Evolutionary conservation across 805 yeast species (phyloP), one percentile per base, ranked within the genome.

Genomic region (Teunomyces kruisii): DNA sequence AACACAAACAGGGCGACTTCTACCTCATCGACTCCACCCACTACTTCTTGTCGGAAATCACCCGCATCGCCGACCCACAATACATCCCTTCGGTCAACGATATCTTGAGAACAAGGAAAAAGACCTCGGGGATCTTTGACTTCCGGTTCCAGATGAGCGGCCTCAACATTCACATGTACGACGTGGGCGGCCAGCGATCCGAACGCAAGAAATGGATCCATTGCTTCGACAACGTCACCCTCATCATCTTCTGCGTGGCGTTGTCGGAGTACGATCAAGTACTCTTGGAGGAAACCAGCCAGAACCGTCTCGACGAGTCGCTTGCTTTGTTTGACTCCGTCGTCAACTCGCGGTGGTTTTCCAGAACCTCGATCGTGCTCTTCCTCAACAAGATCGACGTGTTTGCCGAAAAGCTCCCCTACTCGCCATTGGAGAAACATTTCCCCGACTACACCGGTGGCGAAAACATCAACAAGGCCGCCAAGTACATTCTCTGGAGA

Each of bases 201-300:
- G 99, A 94, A 70, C 82, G 99, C 43, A 88, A 87, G 59, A 92
- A 94, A 65, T 94, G 99, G 99, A 90, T 94, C 50, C 95, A 94
- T 66, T 88, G 96, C 60, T 94, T 94, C 57, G 96, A 90, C 64
- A 89, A 90, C 55, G 97, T 91, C 28, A 86, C 96, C 0, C 74
- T 87, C 39, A 85, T 91, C 41, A 88, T 91, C 48, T 91, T 90
- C 61, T 90, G 97, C 64, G 96, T 90, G 16, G 90, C 97, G 0
- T 67, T 91, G 43, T 83, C 92, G 2, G 97, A 91, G 61, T 91
- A 91, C 60, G 97, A 91, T 62, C 97, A 90, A 66, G 84, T 80
- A 3, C 67, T 91, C 47, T 65, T 88, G 47, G 97, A 52, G 44
- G 65, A 61, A 43, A 59, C 50, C 44, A 45, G 56, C 32, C 65